phyloP scores from a whole-genome alignment of 2,329 filamentous ascomycete genomes.

The Chalara sp. region DNA sequence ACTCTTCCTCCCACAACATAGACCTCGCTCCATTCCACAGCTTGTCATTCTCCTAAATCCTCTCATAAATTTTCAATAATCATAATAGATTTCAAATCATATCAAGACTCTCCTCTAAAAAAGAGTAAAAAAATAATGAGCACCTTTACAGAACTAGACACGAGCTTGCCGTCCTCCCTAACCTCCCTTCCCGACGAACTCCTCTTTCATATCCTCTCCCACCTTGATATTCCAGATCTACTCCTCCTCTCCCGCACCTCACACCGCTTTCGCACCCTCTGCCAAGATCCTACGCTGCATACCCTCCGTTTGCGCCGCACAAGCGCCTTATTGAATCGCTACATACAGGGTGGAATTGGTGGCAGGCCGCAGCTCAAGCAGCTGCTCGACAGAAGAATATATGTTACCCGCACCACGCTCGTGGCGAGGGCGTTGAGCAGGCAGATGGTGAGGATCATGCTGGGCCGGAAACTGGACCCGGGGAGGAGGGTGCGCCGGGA shows the following conservation, averaged over 20 bases:
- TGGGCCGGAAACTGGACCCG: conserved; percentile 47
- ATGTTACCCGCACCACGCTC: conserved; percentile 58
- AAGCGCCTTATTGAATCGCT: conserved; percentile 45
- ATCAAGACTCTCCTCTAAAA: not conserved
- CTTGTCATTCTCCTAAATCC: no score
- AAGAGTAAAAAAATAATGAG: no score
- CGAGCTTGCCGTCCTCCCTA: conserved; percentile 1
- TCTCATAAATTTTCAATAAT: no score
- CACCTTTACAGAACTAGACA: not conserved
- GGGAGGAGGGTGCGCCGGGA: conserved; percentile 52
- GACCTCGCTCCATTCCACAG: no score
- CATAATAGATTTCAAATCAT: not conserved
- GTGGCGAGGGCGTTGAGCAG: conserved; percentile 57
- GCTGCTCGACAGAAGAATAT: conserved; percentile 58
- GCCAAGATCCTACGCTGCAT: conserved; percentile 60
- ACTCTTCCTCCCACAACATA: no score
- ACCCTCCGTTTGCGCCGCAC: conserved; percentile 51
- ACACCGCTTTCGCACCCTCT: conserved; percentile 54
- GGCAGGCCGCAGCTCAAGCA: conserved; percentile 54
- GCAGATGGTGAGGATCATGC: conserved; percentile 55
- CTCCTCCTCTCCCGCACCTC: conserved; percentile 31
- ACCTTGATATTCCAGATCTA: conserved; percentile 38
- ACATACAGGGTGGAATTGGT: conserved; percentile 33
- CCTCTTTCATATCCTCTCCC: conserved; percentile 35
- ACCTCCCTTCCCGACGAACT: conserved; percentile 29